A percentile compares a stretch with the other conserved stretches of the same genome.
Evolutionary conservation across 169 alveolate species (phyloP).

Genomic region (Eimeria falciformis): DNA sequence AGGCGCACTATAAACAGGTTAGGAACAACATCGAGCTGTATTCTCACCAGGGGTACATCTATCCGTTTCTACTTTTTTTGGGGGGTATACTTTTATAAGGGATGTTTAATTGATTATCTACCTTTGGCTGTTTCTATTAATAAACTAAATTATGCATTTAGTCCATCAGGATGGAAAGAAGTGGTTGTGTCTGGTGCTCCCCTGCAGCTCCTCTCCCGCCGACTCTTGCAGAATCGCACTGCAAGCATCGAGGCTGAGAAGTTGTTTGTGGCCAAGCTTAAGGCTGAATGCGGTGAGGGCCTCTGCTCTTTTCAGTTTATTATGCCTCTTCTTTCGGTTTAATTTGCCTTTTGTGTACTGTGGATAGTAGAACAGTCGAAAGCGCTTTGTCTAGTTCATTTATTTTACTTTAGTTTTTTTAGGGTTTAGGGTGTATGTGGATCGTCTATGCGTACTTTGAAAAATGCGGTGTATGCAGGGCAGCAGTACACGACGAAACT

Average conservation of each 20-base stretch:
- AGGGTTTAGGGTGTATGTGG: not conserved
- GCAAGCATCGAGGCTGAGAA: conserved; percentile 53
- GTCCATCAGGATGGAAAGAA: too few relatives aligned
- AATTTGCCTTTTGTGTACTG: not conserved
- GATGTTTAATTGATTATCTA: not conserved
- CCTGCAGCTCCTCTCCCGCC: conserved; percentile 63
- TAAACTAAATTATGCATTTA: too few relatives aligned
- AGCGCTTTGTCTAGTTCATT: not conserved
- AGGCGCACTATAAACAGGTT: conserved; percentile 78
- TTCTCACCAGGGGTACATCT: not conserved
- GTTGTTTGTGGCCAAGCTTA: conserved; percentile 35
- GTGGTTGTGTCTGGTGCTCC: too few relatives aligned
- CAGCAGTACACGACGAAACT: conserved; percentile 77
- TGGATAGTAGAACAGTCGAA: not conserved
- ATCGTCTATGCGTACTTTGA: not conserved
- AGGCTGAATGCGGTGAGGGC: conserved; percentile 73
- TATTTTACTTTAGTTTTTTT: too few relatives aligned
- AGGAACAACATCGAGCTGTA: not conserved
- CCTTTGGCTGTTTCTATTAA: not conserved
- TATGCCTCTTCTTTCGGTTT: not conserved
- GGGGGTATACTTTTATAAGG: not conserved
- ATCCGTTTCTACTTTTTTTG: not conserved
- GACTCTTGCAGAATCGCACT: conserved; percentile 6
- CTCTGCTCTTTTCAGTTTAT: not conserved
- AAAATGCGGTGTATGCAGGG: conserved; percentile 9